Evolutionary conservation across 2,329 filamentous ascomycete genomes (phyloP), one percentile per base, ranked within the genome.

Genomic region (Gremmenia infestans): DNA sequence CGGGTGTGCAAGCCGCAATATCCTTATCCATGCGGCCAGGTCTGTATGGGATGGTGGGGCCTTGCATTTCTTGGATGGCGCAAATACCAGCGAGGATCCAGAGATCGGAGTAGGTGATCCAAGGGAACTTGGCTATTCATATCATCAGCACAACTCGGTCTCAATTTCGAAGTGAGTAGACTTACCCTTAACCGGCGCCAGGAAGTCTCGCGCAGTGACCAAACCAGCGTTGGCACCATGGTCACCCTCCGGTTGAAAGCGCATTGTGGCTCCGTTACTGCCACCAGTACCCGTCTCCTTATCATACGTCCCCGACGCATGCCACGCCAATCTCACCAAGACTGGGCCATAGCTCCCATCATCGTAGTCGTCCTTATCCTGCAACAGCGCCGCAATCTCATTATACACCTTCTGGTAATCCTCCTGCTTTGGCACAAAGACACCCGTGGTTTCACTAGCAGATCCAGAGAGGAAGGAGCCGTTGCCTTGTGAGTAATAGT

Each of bases 401-500:
- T 97, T 83, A 79, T 97, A 97, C 53, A 97, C 90, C 74, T 89
- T 88, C 80, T 97, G 91, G 80, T 96, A 97, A 75, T 99, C 91
- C 67, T 87, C 86, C 75, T 88, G 84, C 69, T 82, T 88, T 59
- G 91, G 90, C 51, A 78, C 82, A 76, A 93, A 87, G 65, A 82
- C 71, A 67, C 71, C 69, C 63, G 78, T 75, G 64, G 74, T 74
- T 57, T 76, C 70, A 50, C 73, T 64, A 8, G 69, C 71, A 15
- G 72, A 73, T 57, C 67, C 68, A 39, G 63, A 61, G 39, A 68
- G 59, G 17, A 69, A 48, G 28, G 63, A 63, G 23, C 74, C 72
- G 55, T 76, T 76, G 66, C 80, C 78, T 71, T 82, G 78, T 65
- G 76, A 80, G 72, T 86, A 85, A 73, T 81, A 85, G 71, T 81